A percentile compares a stretch with the other conserved stretches of the same genome.
phyloP scores from a whole-genome alignment of 805 yeast genomes.

The Ogataea saltuana region DNA sequence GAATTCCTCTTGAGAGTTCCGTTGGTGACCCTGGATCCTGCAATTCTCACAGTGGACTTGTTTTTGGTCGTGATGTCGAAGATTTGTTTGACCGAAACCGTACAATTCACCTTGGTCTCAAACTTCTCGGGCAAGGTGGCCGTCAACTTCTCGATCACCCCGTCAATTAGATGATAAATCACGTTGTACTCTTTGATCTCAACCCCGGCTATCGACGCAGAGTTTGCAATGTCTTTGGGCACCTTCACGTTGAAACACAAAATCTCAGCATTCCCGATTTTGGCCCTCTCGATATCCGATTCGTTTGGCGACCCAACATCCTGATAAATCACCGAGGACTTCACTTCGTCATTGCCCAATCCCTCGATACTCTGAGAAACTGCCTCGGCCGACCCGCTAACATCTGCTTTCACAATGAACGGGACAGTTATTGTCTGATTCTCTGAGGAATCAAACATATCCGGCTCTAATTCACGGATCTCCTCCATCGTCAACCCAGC shows the following conservation, averaged over 20 bases:
- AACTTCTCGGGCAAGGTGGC: slow-evolving; percentile 61
- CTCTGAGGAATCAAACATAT: slow-evolving; percentile 35
- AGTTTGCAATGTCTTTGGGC: slow-evolving; percentile 59
- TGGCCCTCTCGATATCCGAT: slow-evolving; percentile 66
- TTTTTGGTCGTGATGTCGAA: slow-evolving; percentile 66
- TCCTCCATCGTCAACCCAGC: slow-evolving; percentile 61
- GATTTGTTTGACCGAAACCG: slow-evolving; percentile 66
- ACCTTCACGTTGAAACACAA: slow-evolving; percentile 75
- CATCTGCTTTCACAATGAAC: slow-evolving; percentile 86
- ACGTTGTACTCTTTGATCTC: slow-evolving; percentile 67
- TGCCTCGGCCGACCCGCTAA: slow-evolving; percentile 93
- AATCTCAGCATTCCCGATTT: slow-evolving; percentile 68
- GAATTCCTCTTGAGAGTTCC: slow-evolving; percentile 69
- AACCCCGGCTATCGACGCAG: slow-evolving; percentile 61
- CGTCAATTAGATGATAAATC: slow-evolving; percentile 85
- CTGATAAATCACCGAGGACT: slow-evolving; percentile 62
- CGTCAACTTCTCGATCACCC: slow-evolving; percentile 67
- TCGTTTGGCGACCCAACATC: slow-evolving; percentile 80
- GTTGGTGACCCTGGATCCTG: slow-evolving; percentile 79
- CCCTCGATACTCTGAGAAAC: slow-evolving; percentile 76
- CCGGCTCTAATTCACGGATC: slow-evolving; percentile 38
- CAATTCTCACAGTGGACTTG: slow-evolving; percentile 60
- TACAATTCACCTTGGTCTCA: slow-evolving; percentile 66
- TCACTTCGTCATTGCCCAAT: slow-evolving; percentile 86
- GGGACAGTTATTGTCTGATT: slow-evolving; percentile 41